Evolutionary conservation across 169 alveolate genomes (phyloP).

Genomic region (Eimeria tenella): DNA sequence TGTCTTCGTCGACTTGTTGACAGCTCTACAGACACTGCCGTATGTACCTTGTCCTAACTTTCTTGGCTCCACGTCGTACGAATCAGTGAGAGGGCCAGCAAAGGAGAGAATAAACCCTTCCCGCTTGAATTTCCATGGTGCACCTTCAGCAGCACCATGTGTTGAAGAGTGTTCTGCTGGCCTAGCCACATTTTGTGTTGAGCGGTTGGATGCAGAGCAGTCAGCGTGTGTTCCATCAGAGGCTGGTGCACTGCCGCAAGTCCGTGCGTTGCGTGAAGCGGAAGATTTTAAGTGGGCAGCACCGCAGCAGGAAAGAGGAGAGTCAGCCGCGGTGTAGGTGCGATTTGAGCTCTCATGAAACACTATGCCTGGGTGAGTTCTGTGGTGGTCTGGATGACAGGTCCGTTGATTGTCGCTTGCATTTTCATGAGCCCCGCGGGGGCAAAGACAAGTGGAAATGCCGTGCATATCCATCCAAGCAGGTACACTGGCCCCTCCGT

Average conservation of each 20-base stretch:
- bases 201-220: not conserved
- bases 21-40: slow-evolving; percentile 82
- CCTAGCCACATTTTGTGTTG: not conserved
- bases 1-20: slow-evolving; percentile 79
- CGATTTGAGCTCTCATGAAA: slow-evolving; percentile 16
- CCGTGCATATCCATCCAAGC: slow-evolving; percentile 58
- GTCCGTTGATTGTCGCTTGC: slow-evolving; percentile 3
- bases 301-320: slow-evolving; percentile 64
- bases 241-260: slow-evolving; percentile 53
- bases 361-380: not conserved
- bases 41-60: slow-evolving; percentile 83
- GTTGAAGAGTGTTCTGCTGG: slow-evolving; percentile 2
- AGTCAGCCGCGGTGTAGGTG: not conserved
- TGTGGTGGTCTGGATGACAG: not conserved
- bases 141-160: slow-evolving; percentile 1
- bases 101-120: slow-evolving; percentile 78
- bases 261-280: slow-evolving; percentile 30
- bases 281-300: slow-evolving; percentile 48
- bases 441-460: slow-evolving; percentile 69
- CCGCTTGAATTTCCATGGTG: slow-evolving; percentile 71
- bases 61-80: slow-evolving; percentile 78
- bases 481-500: not conserved
- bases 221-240: slow-evolving; percentile 34
- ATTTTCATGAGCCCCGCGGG: slow-evolving; percentile 61
- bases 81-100: slow-evolving; percentile 78